Evolutionary conservation across 1,139 yeast species (phyloP).

Genomic region (Lodderomyces metapsilosis): DNA sequence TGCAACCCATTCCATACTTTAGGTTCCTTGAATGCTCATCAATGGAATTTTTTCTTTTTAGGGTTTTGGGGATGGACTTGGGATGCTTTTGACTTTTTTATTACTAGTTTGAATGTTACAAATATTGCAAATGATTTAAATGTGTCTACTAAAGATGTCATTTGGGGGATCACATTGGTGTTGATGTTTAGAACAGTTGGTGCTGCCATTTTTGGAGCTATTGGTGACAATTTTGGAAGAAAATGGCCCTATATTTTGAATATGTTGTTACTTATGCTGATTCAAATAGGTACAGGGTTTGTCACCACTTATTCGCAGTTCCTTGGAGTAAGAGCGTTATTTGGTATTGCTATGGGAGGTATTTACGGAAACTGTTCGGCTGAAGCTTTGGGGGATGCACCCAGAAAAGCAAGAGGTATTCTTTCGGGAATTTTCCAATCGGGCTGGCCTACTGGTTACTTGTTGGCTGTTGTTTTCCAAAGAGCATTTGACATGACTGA

Average conservation of each 20-base stretch:
- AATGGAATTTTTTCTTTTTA: constrained; percentile 37
- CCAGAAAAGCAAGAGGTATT: constrained; percentile 38
- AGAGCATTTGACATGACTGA: constrained; percentile 36
- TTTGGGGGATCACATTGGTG: constrained; percentile 47
- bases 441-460: constrained; percentile 45
- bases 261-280: constrained; percentile 28
- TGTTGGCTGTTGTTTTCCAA: constrained; percentile 41
- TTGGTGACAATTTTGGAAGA: constrained; percentile 39
- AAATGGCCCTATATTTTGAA: constrained; percentile 39
- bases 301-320: constrained; percentile 37
- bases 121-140: constrained; percentile 30
- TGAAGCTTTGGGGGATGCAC: constrained; percentile 41
- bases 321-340: constrained; percentile 39
- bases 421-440: constrained; percentile 33
- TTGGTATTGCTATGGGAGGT: constrained; percentile 47
- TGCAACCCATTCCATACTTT: constrained; percentile 37
- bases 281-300: constrained; percentile 44
- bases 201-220: constrained; percentile 36
- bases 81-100: constrained; percentile 44
- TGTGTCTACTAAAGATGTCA: constrained; percentile 26
- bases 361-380: constrained; percentile 39
- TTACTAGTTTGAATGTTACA: constrained; percentile 33
- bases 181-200: constrained; percentile 47
- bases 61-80: constrained; percentile 44
- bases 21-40: constrained; percentile 25